Base-by-base conservation (phyloP, 2,329 filamentous ascomycete genomes). In the Dryadomyces quercivorus region DNA sequence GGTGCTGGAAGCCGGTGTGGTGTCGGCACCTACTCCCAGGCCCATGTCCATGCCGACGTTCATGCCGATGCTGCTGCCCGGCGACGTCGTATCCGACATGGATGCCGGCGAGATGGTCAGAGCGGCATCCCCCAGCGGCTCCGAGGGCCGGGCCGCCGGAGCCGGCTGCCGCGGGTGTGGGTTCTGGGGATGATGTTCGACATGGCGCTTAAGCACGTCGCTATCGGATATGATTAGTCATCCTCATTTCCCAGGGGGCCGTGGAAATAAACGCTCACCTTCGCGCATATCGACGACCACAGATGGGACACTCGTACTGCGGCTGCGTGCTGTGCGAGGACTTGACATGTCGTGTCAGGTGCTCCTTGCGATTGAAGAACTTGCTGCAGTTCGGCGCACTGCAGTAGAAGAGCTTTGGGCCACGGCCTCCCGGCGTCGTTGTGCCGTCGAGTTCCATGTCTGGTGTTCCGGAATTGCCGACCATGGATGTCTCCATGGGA, bases 351-450 rank as follows among this genome's bases (percentile, higher is more conserved):
- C 53, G 53, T 6, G 42, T 51, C 22, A 55, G 44, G 13, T 55
- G 53, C 9, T 55, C 53, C 22, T 55, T 55, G 36, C 53, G 53
- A 12, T 48, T 48, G 44, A 55, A 55, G 43, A 51, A 36, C 49
- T 51, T 55, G 43, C 44, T 50, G 36, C 53, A 55, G 20, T 43
- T 43, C 21, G 49, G 21, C n/a, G 21, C 53, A 5, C 15, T 34
- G 53, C 53, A 55, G 34, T 43, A 43, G 43, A 55, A 55, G 34
- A 55, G 48, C 20, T 38, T 54, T 5, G 49, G 36, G 20, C n/a
- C n/a, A 8, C 18, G 49, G 21, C 13, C 47, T 43, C 42, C 20
- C 31, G 49, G 36, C 20, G 40, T 51, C 9, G 21, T 49, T 31
- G 20, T 46, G 44, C n/a, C 26, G 20, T 40, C 49, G n/a, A 50